Conservation (phyloP, 352 stramenopile species). For the Blastocystis sp. region DNA sequence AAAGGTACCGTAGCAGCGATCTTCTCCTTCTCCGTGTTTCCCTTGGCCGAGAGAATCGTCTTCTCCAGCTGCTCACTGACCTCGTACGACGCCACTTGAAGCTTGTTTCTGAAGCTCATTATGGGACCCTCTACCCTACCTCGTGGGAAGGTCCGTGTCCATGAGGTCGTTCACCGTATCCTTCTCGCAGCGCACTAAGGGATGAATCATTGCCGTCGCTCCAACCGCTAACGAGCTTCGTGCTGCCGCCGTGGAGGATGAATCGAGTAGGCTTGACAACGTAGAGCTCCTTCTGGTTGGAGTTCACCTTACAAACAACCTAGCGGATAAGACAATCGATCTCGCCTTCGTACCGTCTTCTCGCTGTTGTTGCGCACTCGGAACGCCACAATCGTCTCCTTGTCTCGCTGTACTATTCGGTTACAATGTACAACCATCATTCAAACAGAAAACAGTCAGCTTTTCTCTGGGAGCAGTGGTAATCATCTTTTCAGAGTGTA, state of each 20-base stretch:
- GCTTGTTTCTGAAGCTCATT: background rate
- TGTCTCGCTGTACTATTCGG: conserved; percentile 4
- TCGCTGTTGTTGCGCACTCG: background rate
- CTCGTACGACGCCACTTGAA: background rate
- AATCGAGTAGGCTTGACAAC: conserved; percentile 42
- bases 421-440: too few relatives aligned
- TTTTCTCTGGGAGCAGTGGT: background rate
- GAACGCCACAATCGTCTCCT: conserved; percentile 44
- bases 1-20: background rate
- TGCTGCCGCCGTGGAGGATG: background rate
- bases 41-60: background rate
- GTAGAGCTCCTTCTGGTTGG: conserved; percentile 35
- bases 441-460: conserved; percentile 4
- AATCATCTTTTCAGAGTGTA: background rate
- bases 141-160: conserved; percentile 26
- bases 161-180: conserved; percentile 15
- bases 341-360: background rate
- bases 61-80: background rate
- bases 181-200: conserved; percentile 15
- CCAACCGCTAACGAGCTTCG: conserved; percentile 35
- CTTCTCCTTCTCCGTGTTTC: background rate
- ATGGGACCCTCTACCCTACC: background rate
- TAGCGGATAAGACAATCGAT: background rate
- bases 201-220: background rate
- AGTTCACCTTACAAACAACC: conserved; percentile 25